Conservation (phyloP, 2,329 filamentous ascomycete species). For the Alternaria sp. region DNA sequence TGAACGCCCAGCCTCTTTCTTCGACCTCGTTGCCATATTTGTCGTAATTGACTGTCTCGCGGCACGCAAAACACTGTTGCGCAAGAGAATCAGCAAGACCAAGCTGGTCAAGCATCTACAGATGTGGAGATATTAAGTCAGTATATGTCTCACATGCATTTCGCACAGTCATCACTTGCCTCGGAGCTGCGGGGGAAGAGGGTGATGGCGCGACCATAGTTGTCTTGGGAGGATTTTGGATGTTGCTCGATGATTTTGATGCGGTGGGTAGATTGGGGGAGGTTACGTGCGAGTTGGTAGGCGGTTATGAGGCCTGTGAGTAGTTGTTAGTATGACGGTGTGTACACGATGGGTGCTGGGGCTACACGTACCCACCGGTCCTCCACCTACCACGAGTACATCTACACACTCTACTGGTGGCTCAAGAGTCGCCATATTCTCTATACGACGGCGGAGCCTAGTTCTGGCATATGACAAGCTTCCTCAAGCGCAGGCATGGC, state of each 20-base stretch:
- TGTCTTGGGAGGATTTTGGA: conserved; percentile 58
- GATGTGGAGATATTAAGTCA: no score
- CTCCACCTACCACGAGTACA: conserved; percentile 47
- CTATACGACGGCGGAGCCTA: background rate
- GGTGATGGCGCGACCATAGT: conserved; percentile 64
- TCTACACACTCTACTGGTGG: conserved; percentile 25
- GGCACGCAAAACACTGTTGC: conserved; percentile 62
- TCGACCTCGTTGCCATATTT: conserved; percentile 55
- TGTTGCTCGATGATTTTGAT: conserved; percentile 61
- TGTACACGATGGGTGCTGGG: background rate
- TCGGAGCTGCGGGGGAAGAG: conserved; percentile 57
- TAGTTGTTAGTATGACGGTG: background rate
- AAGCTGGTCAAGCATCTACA: conserved; percentile 58
- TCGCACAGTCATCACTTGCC: no score
- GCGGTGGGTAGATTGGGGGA: conserved; percentile 49
- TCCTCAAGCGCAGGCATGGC: background rate
- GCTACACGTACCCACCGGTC: conserved; percentile 53
- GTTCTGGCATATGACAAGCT: background rate
- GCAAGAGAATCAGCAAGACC: conserved; percentile 59
- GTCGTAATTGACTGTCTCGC: conserved; percentile 60
- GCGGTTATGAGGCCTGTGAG: conserved; percentile 46
- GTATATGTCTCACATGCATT: no score
- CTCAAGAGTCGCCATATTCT: background rate
- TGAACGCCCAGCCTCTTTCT: conserved; percentile 61
- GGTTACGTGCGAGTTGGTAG: conserved; percentile 57